Evolutionary conservation across 2,329 filamentous ascomycete species (phyloP), one percentile per base, ranked within the genome.

Genomic region (Aspergillus neotritici): DNA sequence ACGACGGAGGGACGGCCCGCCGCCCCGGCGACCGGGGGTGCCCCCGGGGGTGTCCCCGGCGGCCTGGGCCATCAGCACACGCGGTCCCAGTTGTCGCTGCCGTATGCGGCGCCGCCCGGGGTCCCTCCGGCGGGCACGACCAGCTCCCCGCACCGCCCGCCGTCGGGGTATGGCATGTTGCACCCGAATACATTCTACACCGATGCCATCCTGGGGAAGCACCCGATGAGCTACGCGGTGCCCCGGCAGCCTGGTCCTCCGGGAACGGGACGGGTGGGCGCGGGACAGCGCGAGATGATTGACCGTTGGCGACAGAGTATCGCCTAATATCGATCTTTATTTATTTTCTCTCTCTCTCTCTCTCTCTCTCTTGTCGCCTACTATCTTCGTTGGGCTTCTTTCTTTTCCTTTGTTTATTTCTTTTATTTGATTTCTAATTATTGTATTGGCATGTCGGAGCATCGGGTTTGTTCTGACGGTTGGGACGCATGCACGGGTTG

Each of bases 251-350:
- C 54, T 39, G 53, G 45, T 17, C 51, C 58, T 4, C 60, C 49
- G 41, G 53, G 56, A 51, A 55, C 57, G 21, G 57, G 62, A 45
- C 61, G 58, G 21, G 55, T 58, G n/a, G 70, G 77, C 56, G 63
- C 70, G 4, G 66, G 66, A 41, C 76, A 79, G 55, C 66, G 76
- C 41, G 77, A 75, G 46, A 66, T 76, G 46, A 80, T 82, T 62
- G 77, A 82, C 65, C 74, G 72, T 29, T 82, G 79, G 79, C 72
- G 78, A 55, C 69, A 75, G 50, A 68, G 67, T 43, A 61, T 69
- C 41, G 54, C 53, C 29, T 63, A 54, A 41, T 1, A 10, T 32
- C n/a, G 21, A 9, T 25, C 21, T 25, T 25, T 8, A n/a, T 11
- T 29, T 30, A 16, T 30, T 29, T 6, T 13, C 30, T 34, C 14